Base-by-base conservation (phyloP, 257 asterid species). In the Agastache rugosa region DNA sequence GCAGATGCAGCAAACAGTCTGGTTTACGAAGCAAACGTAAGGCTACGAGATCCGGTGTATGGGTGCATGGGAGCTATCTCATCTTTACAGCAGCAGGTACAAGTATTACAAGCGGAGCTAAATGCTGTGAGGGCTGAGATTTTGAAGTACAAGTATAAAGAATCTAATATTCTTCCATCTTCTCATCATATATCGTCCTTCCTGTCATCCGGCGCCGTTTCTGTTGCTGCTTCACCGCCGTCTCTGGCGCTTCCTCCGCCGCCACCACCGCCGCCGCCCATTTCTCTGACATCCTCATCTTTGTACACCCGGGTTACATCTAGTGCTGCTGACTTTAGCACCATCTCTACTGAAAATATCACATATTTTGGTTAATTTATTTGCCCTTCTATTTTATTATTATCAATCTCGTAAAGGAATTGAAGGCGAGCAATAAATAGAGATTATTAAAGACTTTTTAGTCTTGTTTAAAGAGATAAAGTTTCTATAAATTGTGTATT, bases 51-150 rank as follows among this genome's bases (percentile, higher is more conserved):
- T 80, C 98, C 98, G 1, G 92, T 93, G 10, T 87, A 90, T 23
- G 98, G 97, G 12, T 90, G 97, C 96, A 85, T 93, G 93, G 98
- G 98, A 34, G 86, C 90, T 0, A 86, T 93, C 47, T 86, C 97
- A 16, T 75, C 88, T 12, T 78, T 93, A 71, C 97, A 93, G 63
- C 93, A 90, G 27, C 85, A 92, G 58, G 85, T 92, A 11, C 89
- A 88, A 63, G 22, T 85, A 19, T 41, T 90, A 47, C 93, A 90
- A 78, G 87, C 86, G 0, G 88, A 90, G 58, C 68, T 92, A 8
- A 84, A 76, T 67, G 86, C 87, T 17, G 85, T 87, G 7, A 86
- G 81, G 63, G 78, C 85, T 34, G 92, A 90, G 82, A 86, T 92
- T 50, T 31, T 92, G 27, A 86, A 84, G 58, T 86, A 82, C 89